These are phyloP conservation scores for Pseudopyrenochaeta lycopersici DNA, from an alignment of 2,329 filamentous ascomycete genomes.

Conservation along the genomic window DNA sequence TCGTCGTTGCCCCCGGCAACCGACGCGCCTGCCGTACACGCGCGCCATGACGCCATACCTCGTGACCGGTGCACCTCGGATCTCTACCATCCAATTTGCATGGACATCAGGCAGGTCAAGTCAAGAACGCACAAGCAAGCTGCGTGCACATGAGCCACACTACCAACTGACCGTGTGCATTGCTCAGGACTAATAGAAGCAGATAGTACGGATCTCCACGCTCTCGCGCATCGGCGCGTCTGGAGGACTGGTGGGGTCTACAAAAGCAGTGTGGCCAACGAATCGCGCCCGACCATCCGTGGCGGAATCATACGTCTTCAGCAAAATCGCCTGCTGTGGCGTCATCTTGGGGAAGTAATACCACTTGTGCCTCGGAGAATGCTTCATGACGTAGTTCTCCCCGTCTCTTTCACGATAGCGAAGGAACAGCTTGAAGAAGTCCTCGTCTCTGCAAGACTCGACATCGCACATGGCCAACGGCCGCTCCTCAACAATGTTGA, in stretches of 20 bases:
- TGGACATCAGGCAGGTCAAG: too few relatives aligned
- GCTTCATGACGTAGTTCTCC: slow-evolving; percentile 53
- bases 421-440: slow-evolving; percentile 55
- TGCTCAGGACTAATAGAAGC: slow-evolving; percentile 43
- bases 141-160: too few relatives aligned
- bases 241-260: slow-evolving; percentile 43
- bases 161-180: too few relatives aligned
- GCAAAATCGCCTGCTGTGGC: slow-evolving; percentile 47
- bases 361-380: slow-evolving; percentile 49
- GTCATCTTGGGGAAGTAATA: slow-evolving; percentile 53
- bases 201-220: slow-evolving; percentile 53
- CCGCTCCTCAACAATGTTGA: slow-evolving; percentile 52
- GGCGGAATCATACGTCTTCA: slow-evolving; percentile 53
- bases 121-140: too few relatives aligned
- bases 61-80: neutral
- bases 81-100: too few relatives aligned
- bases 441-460: slow-evolving; percentile 41
- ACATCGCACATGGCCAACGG: slow-evolving; percentile 55
- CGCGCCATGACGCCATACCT: neutral
- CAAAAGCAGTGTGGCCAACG: slow-evolving; percentile 52
- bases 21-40: neutral
- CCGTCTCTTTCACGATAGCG: slow-evolving; percentile 51
- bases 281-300: slow-evolving; percentile 43
- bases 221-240: slow-evolving; percentile 50
- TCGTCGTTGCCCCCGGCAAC: slow-evolving; percentile 24